Evolutionary conservation across 352 stramenopile genomes (phyloP).

Genomic region (Phytopythium litorale): DNA sequence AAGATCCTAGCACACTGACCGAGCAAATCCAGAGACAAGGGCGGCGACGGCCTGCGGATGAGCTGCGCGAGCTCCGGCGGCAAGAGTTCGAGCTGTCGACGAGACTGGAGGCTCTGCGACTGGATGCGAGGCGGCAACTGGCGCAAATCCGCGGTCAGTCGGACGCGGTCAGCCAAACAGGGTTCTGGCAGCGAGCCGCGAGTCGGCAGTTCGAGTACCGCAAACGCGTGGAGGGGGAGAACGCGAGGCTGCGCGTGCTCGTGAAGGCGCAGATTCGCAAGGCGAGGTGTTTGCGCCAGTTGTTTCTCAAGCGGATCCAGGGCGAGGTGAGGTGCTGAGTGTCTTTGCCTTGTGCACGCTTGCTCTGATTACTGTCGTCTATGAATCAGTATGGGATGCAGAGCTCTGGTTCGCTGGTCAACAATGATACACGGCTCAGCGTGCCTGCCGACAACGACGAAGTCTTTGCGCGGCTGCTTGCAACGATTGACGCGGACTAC

Average conservation of each 20-base stretch:
- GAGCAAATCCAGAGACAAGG: background rate
- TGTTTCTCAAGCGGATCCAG: background rate
- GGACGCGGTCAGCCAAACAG: background rate
- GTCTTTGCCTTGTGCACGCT: background rate
- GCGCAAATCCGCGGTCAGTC: background rate
- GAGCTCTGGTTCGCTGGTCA: background rate
- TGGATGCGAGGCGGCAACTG: background rate
- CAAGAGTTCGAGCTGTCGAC: slow-evolving; percentile 7
- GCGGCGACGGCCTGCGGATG: background rate
- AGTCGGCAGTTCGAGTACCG: slow-evolving; percentile 4
- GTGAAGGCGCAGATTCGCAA: background rate
- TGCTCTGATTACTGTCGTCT: background rate
- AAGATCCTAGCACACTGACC: background rate
- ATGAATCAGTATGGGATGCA: background rate
- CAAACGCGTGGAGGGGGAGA: background rate
- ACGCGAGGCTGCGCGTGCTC: background rate
- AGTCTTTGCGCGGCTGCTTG: slow-evolving; percentile 6
- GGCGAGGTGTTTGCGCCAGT: background rate
- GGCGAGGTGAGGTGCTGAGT: background rate
- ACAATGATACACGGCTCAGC: no score
- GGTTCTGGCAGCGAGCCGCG: slow-evolving; percentile 4
- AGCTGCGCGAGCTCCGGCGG: background rate
- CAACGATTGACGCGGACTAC: slow-evolving; percentile 9
- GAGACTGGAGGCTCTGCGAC: background rate
- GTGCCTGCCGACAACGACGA: slow-evolving; percentile 3